A percentile compares a stretch with the other conserved stretches of the same genome.
These are phyloP conservation scores for Colletotrichum abscissum DNA, from an alignment of 2,329 filamentous ascomycete species.

Conservation along the genomic window DNA sequence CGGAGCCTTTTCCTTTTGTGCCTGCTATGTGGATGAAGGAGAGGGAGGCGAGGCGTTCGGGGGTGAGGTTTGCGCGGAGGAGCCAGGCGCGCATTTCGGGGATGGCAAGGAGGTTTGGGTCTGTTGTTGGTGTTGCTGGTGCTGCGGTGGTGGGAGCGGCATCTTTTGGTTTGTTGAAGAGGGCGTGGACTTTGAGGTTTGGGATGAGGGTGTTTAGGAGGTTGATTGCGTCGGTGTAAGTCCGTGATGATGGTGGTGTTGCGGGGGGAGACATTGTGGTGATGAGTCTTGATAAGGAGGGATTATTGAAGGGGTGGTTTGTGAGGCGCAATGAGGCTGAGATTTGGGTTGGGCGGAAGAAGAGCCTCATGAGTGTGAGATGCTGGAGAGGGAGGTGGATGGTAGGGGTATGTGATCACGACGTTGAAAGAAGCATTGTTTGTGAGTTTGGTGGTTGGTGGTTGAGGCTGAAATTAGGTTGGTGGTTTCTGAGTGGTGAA, in stretches of 20 bases:
- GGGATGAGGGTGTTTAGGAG: slow-evolving; percentile 36
- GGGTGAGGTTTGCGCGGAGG: slow-evolving; percentile 76
- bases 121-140: not conserved
- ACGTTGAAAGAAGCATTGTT: slow-evolving; percentile 8
- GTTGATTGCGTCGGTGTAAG: slow-evolving; percentile 32
- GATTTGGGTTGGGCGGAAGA: not conserved
- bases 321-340: not conserved
- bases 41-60: slow-evolving; percentile 53
- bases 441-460: not conserved
- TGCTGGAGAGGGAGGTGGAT: not conserved
- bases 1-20: slow-evolving; percentile 80
- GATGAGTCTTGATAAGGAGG: not conserved
- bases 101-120: slow-evolving; percentile 59
- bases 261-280: too few relatives aligned
- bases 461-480: slow-evolving; percentile 18
- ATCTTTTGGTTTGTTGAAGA: slow-evolving; percentile 23
- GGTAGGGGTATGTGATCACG: not conserved
- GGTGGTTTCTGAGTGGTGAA: slow-evolving; percentile 5
- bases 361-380: not conserved
- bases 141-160: not conserved
- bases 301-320: not conserved
- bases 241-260: too few relatives aligned
- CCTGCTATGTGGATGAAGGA: slow-evolving; percentile 72
- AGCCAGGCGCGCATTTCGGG: slow-evolving; percentile 85
- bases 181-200: slow-evolving; percentile 34